These are phyloP conservation scores for Elaeis oleifera DNA, from an alignment of 202 grass and related monocot genomes.

Conservation along the genomic window DNA sequence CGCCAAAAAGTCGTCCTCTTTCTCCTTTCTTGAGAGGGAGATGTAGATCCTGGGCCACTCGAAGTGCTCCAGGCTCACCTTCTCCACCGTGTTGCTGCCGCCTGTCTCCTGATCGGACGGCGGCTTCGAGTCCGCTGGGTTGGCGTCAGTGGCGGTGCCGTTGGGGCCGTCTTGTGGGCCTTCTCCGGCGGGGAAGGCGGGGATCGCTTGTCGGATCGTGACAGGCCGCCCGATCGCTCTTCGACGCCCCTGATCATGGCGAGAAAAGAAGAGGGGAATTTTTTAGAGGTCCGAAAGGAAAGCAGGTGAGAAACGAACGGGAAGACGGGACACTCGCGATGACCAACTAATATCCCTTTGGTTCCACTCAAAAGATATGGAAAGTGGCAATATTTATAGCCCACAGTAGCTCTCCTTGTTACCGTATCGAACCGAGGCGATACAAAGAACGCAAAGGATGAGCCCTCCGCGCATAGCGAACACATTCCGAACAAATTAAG, in stretches of 20 bases:
- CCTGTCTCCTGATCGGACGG: not conserved
- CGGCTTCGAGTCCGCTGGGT: not conserved
- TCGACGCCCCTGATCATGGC: slow-evolving; percentile 53
- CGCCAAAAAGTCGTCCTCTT: slow-evolving; percentile 78
- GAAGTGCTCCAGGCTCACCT: slow-evolving; percentile 36
- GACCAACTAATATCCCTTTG: no score
- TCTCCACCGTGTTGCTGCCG: slow-evolving; percentile 21
- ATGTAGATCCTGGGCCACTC: slow-evolving; percentile 86
- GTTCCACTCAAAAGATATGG: no score
- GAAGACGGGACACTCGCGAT: not conserved
- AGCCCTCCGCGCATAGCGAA: no score
- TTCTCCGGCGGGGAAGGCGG: slow-evolving; percentile 39
- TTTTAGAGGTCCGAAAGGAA: no score
- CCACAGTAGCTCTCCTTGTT: no score
- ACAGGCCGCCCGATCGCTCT: slow-evolving; percentile 42
- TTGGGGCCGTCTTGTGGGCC: slow-evolving; percentile 24
- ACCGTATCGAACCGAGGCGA: no score
- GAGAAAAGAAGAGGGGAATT: not conserved
- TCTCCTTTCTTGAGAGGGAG: slow-evolving; percentile 80
- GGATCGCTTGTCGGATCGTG: slow-evolving; percentile 19
- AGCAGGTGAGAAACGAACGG: no score
- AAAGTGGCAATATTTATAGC: no score
- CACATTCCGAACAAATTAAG: no score
- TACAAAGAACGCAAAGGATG: no score
- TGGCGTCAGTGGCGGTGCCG: slow-evolving; percentile 10